Conservation (phyloP, 192 early-diverging fungal genomes). For the Hyaloraphidium curvatum region DNA sequence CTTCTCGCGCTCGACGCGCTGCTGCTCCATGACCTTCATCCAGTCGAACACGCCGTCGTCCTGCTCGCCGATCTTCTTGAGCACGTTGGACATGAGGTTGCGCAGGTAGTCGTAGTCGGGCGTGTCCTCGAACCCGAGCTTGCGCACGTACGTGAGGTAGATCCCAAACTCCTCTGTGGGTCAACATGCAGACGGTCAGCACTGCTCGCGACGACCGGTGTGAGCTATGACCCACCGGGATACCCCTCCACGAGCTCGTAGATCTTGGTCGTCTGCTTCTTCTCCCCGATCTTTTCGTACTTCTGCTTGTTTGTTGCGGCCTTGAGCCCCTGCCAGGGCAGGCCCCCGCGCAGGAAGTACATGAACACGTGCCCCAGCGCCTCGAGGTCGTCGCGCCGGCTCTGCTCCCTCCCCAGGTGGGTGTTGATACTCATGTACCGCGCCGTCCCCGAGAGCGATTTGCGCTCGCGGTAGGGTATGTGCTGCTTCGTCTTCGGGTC, state of each 20-base stretch:
- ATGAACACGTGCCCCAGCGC: slow-evolving; percentile 96
- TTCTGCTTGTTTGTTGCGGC: slow-evolving; percentile 98
- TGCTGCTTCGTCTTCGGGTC: slow-evolving; percentile 92
- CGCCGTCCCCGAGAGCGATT: slow-evolving; percentile 83
- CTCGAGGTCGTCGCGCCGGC: slow-evolving; percentile 89
- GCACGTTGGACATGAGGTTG: slow-evolving; percentile 54
- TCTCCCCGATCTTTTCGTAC: slow-evolving; percentile 98
- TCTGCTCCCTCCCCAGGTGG: slow-evolving; percentile 94
- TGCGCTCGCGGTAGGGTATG: slow-evolving; percentile 93
- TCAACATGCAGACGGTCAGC: neutral
- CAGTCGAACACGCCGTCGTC: slow-evolving; percentile 95
- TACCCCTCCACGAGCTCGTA: slow-evolving; percentile 79
- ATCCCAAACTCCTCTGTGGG: slow-evolving; percentile 63
- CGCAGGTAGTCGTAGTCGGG: slow-evolving; percentile 91
- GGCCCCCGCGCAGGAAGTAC: slow-evolving; percentile 83
- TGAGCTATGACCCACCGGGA: slow-evolving; percentile 33
- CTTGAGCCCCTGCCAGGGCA: slow-evolving; percentile 97
- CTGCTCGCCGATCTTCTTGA: slow-evolving; percentile 41
- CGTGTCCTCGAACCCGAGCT: slow-evolving; percentile 86
- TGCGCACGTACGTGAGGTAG: slow-evolving; percentile 76
- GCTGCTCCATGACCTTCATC: slow-evolving; percentile 43
- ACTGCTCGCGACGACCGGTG: neutral
- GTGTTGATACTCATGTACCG: slow-evolving; percentile 99
- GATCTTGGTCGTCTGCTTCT: slow-evolving; percentile 78
- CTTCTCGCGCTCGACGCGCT: slow-evolving; percentile 21